Evolutionary conservation across 106 monocot species (phyloP).

Genomic region (Vanilla planifolia): DNA sequence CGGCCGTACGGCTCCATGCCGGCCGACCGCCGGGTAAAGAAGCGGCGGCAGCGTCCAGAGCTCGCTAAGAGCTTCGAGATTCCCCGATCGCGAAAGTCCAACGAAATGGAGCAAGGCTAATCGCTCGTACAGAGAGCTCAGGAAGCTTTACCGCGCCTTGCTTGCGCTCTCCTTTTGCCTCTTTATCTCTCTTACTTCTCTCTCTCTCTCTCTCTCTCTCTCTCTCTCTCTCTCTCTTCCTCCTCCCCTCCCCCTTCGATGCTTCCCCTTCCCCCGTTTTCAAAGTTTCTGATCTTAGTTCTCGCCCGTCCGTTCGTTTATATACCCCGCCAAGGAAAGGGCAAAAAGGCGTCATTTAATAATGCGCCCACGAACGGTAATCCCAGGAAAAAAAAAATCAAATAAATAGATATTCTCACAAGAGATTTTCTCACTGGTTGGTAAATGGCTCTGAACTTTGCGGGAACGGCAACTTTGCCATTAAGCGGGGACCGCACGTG

Average conservation of each 20-base stretch:
- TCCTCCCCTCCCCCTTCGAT: not conserved
- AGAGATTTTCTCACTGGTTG: too few relatives aligned
- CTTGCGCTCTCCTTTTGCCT: not conserved
- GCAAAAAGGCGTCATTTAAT: not conserved
- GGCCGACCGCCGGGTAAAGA: not conserved
- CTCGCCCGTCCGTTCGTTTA: slow-evolving; percentile 9
- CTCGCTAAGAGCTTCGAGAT: not conserved
- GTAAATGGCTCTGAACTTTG: too few relatives aligned
- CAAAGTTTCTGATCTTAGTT: slow-evolving; percentile 1
- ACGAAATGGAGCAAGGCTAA: slow-evolving; percentile 3
- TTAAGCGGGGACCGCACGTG: too few relatives aligned
- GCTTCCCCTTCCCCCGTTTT: slow-evolving; percentile 6
- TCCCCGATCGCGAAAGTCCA: not conserved
- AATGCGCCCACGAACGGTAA: too few relatives aligned
- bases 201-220: not conserved
- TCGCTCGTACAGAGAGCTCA: not conserved
- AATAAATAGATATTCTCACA: too few relatives aligned
- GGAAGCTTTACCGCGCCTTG: too few relatives aligned
- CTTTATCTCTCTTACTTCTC: not conserved
- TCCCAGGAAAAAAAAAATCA: too few relatives aligned
- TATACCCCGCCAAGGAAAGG: slow-evolving; percentile 4
- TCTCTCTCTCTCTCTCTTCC: not conserved
- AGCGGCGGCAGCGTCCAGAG: not conserved
- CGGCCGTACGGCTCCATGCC: slow-evolving; percentile 10
- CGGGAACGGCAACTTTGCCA: too few relatives aligned